Conservation (phyloP, 2,329 filamentous ascomycete species). For the Aureobasidium sp. region DNA sequence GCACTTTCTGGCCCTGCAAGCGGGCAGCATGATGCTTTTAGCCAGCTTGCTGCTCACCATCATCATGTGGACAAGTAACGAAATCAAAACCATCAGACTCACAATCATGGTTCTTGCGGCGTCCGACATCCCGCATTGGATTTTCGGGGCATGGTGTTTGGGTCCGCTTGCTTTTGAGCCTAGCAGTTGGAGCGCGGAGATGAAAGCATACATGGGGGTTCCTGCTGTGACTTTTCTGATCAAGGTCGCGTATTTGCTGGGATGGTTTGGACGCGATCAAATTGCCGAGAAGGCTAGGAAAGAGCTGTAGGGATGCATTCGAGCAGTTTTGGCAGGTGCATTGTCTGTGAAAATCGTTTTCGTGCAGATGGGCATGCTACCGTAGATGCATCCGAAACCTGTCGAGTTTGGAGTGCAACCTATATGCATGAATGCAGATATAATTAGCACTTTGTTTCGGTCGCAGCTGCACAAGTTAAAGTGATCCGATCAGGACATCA, state of each 20-base stretch:
- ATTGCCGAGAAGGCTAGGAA: neutral
- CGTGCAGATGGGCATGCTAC: neutral
- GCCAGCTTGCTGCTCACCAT: neutral
- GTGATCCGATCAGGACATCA: neutral
- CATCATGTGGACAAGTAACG: slow-evolving; percentile 10
- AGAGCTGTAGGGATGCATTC: neutral
- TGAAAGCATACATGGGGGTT: slow-evolving; percentile 10
- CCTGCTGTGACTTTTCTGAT: slow-evolving; percentile 4
- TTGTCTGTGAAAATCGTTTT: neutral
- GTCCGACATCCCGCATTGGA: slow-evolving; percentile 9
- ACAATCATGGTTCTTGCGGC: slow-evolving; percentile 8
- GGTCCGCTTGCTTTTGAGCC: slow-evolving; percentile 7
- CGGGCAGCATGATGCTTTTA: slow-evolving; percentile 7
- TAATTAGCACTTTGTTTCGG: neutral
- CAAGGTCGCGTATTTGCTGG: slow-evolving; percentile 6
- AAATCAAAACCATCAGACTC: neutral
- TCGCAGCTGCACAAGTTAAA: neutral
- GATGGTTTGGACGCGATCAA: neutral
- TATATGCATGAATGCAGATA: neutral
- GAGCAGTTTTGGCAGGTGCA: neutral
- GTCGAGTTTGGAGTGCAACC: neutral
- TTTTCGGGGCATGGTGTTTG: slow-evolving; percentile 3
- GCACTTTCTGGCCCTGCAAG: slow-evolving; percentile 5
- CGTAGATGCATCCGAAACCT: neutral
- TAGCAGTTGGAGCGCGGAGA: slow-evolving; percentile 3